Conservation (phyloP, 352 stramenopile genomes). For the Halophytophthora polymorphica region DNA sequence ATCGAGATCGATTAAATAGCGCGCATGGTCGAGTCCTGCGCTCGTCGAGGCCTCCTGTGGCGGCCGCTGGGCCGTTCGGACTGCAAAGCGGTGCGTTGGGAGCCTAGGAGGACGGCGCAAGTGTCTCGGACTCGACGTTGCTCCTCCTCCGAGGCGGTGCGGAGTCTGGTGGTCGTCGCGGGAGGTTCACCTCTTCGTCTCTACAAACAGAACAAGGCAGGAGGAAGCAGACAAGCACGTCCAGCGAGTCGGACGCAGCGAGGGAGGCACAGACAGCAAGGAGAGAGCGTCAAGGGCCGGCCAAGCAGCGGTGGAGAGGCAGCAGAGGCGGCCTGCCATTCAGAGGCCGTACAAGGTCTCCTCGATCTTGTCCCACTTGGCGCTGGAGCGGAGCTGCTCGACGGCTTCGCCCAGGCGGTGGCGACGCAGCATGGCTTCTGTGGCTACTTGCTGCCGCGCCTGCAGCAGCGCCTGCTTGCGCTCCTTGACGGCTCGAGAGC, state of each 20-base stretch:
- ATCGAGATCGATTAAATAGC: constrained; percentile 38
- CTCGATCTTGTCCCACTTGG: constrained; percentile 81
- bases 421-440: constrained; percentile 64
- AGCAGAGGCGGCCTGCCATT: constrained; percentile 1
- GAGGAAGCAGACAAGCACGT: too few relatives aligned
- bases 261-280: too few relatives aligned
- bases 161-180: constrained; percentile 3
- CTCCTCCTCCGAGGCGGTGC: constrained; percentile 11
- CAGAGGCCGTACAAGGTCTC: constrained; percentile 64
- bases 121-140: constrained; percentile 5
- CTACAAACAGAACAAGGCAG: constrained; percentile 10
- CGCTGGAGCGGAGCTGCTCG: constrained; percentile 55
- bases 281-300: too few relatives aligned
- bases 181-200: constrained; percentile 10
- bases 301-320: constrained; percentile 4
- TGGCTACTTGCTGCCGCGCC: constrained; percentile 57
- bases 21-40: too few relatives aligned
- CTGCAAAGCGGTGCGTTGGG: too few relatives aligned
- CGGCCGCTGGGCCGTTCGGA: too few relatives aligned
- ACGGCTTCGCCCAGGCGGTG: constrained; percentile 65
- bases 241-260: too few relatives aligned
- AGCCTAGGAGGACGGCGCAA: not conserved
- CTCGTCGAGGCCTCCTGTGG: too few relatives aligned
- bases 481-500: constrained; percentile 56
- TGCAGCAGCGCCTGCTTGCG: constrained; percentile 56